These are phyloP conservation scores for Penicillium salamii DNA, from an alignment of 495 filamentous ascomycete species.

Conservation along the genomic window DNA sequence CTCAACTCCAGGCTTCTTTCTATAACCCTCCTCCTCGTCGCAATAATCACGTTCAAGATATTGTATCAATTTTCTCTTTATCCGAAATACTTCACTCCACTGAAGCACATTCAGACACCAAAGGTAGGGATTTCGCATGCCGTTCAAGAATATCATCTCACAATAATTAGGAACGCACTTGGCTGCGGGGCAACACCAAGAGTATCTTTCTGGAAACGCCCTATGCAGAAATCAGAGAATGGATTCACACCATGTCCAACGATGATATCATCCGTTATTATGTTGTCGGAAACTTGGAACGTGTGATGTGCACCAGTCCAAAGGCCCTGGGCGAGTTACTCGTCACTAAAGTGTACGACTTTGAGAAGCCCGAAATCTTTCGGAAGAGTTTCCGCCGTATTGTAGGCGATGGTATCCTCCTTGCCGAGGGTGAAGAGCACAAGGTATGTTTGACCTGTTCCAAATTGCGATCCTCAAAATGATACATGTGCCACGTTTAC, in stretches of 20 bases:
- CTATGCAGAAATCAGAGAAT: constrained; percentile 56
- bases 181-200: constrained; percentile 32
- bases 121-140: constrained; percentile 31
- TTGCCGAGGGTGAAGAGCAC: constrained; percentile 86
- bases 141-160: neutral
- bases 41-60: constrained; percentile 22
- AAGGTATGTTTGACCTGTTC: constrained; percentile 39
- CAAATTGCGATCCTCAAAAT: no score
- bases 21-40: constrained; percentile 18
- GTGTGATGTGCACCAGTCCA: constrained; percentile 62
- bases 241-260: constrained; percentile 69
- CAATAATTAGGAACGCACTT: constrained; percentile 28
- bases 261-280: constrained; percentile 77
- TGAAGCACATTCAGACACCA: constrained; percentile 62
- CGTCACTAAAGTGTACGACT: constrained; percentile 71
- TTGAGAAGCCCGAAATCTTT: constrained; percentile 65
- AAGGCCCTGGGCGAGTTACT: constrained; percentile 66
- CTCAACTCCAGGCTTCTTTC: constrained; percentile 27
- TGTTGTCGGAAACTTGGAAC: constrained; percentile 63
- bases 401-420: constrained; percentile 71
- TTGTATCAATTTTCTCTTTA: constrained; percentile 61
- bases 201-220: constrained; percentile 39
- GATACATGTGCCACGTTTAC: no score
- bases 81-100: constrained; percentile 69
- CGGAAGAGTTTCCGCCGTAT: constrained; percentile 57